Evolutionary conservation across 148 eudicot species (phyloP), one percentile per base, ranked within the genome.

Genomic region (Camellia sinensis): DNA sequence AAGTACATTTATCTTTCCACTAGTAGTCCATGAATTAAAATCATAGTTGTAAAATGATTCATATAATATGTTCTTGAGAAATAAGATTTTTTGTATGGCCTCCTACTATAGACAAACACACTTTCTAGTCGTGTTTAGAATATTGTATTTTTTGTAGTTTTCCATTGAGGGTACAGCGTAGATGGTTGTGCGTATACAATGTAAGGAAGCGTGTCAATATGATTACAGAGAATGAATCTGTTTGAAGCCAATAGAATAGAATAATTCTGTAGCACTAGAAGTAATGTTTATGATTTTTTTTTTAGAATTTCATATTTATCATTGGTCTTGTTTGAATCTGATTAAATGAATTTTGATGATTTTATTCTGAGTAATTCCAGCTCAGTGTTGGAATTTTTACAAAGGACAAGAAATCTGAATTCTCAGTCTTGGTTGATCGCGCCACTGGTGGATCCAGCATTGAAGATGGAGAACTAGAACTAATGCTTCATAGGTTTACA

Each of bases 351-450:
- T 53, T 12, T 6, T 11, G 12, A 15, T 29, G 3, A n/a, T 21
- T 60, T 59, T 65, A 18, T 59, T 17, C 22, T 1, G 46, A 66
- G 19, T 68, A 45, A 46, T 81, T 86, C 57, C 90, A 94, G 98
- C 83, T 94, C 52, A 94, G 91, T 88, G 97, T 92, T 15, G 98
- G 97, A 59, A 89, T 91, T 60, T 89, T 82, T 81, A 73, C 83
- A 44, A 87, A 65, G 70, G 97, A 94, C 79, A 85, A 84, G 57
- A 88, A 83, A 73, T 61, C 88, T 67, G 98, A 94, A 85, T 86
- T 94, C 76, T 92, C 97, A 67, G 90, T 92, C 61, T 86, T 94
- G 88, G 95, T 94, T 77, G 98, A 94, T 84, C 95, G 97, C 77
- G 98, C 98, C 40, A 84, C 87, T 50, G 98, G 98, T 78, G 98